Percentiles rank a stretch among this genome's conserved stretches.
These are phyloP conservation scores for Crithidia sp. DNA, from an alignment of 208 protist species.

Conservation along the genomic window DNA sequence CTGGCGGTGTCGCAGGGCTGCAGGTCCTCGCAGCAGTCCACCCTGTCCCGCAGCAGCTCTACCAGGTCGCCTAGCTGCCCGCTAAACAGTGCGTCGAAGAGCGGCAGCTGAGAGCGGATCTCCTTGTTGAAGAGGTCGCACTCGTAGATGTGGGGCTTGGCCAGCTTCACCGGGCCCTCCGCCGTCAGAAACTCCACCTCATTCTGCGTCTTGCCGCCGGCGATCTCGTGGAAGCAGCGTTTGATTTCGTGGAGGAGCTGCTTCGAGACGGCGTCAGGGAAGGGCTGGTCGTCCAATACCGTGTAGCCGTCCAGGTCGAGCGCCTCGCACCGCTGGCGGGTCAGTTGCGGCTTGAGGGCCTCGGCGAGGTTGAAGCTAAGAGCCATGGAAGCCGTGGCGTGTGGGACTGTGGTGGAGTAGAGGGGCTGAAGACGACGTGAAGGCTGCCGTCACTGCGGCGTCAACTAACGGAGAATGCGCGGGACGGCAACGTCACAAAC, in stretches of 20 bases:
- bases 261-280: conserved; percentile 23
- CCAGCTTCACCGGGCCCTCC: conserved; percentile 47
- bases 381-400: not conserved
- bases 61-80: conserved; percentile 36
- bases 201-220: conserved; percentile 41
- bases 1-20: conserved; percentile 25
- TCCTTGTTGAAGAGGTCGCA: conserved; percentile 47
- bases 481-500: too few relatives aligned
- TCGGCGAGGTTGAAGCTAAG: conserved; percentile 14
- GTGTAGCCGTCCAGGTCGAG: conserved; percentile 50
- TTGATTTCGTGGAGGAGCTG: conserved; percentile 38
- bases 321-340: conserved; percentile 36
- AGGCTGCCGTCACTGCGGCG: too few relatives aligned
- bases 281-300: conserved; percentile 32
- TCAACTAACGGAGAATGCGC: too few relatives aligned
- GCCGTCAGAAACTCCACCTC: conserved; percentile 50
- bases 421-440: not conserved
- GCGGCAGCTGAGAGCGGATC: conserved; percentile 37
- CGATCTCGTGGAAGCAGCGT: conserved; percentile 41
- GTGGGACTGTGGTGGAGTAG: not conserved
- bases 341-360: conserved; percentile 30
- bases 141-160: conserved; percentile 62
- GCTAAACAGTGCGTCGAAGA: conserved; percentile 46
- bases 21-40: conserved; percentile 41
- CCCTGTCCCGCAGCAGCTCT: conserved; percentile 40